Evolutionary conservation across 2,329 filamentous ascomycete genomes (phyloP).

Genomic region (Coniochaeta sp.): DNA sequence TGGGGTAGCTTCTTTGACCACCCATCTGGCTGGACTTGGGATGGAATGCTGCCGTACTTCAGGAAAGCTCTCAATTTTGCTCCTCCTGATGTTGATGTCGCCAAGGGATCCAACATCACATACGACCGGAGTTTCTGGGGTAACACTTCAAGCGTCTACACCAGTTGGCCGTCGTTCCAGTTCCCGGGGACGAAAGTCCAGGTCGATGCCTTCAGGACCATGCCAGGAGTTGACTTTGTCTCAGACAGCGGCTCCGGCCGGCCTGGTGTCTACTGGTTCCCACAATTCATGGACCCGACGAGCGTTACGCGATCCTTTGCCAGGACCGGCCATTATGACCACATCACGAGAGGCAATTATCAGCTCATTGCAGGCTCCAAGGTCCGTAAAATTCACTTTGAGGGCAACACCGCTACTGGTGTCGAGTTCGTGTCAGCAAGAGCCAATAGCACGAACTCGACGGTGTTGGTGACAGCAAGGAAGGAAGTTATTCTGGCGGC

Average conservation of each 20-base stretch:
- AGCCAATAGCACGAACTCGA: conserved; percentile 11
- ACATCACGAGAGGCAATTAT: conserved; percentile 11
- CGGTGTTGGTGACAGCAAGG: conserved; percentile 13
- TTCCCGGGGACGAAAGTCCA: conserved; percentile 24
- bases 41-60: conserved; percentile 22
- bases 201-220: conserved; percentile 26
- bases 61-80: conserved; percentile 17
- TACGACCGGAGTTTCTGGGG: conserved; percentile 28
- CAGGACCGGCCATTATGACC: conserved; percentile 13
- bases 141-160: conserved; percentile 25
- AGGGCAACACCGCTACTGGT: background rate
- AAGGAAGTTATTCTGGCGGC: conserved; percentile 52
- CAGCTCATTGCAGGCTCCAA: conserved; percentile 6
- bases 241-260: conserved; percentile 17
- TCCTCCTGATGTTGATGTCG: conserved; percentile 5
- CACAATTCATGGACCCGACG: conserved; percentile 9
- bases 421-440: conserved; percentile 18
- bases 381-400: background rate
- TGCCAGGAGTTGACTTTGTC: conserved; percentile 17
- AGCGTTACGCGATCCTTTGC: conserved; percentile 10
- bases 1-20: conserved; percentile 21
- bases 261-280: conserved; percentile 19
- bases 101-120: conserved; percentile 19
- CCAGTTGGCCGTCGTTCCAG: conserved; percentile 30
- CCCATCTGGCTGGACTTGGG: conserved; percentile 22